Base-by-base conservation (phyloP, 192 early-diverging fungal species). In the Spinellus fusiger region DNA sequence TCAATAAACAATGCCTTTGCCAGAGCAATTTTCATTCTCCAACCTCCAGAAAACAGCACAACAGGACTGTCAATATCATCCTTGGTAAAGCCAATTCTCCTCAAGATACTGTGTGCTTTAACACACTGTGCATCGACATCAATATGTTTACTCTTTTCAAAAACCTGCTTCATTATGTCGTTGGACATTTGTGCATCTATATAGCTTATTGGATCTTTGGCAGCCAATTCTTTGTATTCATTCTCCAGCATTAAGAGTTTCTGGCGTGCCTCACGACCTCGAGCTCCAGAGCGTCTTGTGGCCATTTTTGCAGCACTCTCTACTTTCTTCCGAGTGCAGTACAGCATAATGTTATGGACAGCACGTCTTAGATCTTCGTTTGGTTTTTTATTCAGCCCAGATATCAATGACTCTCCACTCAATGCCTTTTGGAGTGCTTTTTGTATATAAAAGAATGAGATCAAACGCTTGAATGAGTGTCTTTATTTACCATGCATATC, bases 11-110 rank as follows among this genome's bases (percentile, higher is more conserved):
- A 76, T 28, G 91, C 91, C 62, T 87, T 80, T 26, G 93, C 94
- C 25, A 93, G 77, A 5, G 93, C 88, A 10, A 93, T 84, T 22
- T 91, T 79, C 79, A 93, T 96, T 59, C 84, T 78, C 94, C 93
- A 97, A 33, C 93, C 94, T 62, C 94, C 93, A 12, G 84, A 86
- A 34, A 90, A 80, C 6, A 70, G 66, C 35, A 81, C 80, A 66
- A 95, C 85, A 8, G 86, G 74, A 31, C 83, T 69, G 32, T 82
- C 70, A 44, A 83, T 84, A 74, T 83, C 76, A 33, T 73, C 75
- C 16, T 80, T 69, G 3, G 79, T 65, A 48, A 96, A 91, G 1
- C 89, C 91, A 35, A 96, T 76, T 50, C 90, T 84, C 18, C 66
- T 68, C 33, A 95, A 74, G 46, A 96, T 86, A 44, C 81, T 78